Evolutionary conservation across 2,329 filamentous ascomycete genomes (phyloP), one percentile per base, ranked within the genome.

Genomic region (Zalaria sp.): DNA sequence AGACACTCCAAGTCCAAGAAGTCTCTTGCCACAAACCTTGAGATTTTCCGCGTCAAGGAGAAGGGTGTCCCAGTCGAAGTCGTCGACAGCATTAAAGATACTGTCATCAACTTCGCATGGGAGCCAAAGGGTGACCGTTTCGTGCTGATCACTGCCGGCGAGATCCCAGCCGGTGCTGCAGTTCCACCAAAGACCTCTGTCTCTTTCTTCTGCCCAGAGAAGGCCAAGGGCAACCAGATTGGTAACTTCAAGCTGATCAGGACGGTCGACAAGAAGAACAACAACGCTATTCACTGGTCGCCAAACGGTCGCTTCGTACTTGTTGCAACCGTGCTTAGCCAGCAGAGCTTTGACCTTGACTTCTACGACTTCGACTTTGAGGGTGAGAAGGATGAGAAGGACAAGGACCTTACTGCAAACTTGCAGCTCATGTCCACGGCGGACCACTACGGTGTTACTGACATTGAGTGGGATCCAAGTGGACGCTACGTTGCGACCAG

Each of bases 1-100:
- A 77, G 91, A 51, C 91, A 98, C 72, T 94, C 87, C 62, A 98
- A 98, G 68, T 95, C 88, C 43, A 96, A 96, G 74, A 98, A 96
- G 68, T 94, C 87, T 3, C 77, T 93, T 55, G 89, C 88, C 47
- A 98, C 91, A 28, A 96, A 93, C 52, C 77, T 98, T 31, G 91
- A 98, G 63, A 96, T 98, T 59, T 98, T 98, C 81, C 85, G 91
- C 46, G 77, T 98, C 53, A 81, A 78, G 61, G 91, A 98, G 65
- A 98, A 98, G 76, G 89, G 91, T 52, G 91, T 98, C 2, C 91
- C 91, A 1, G 89, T 98, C 42, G 91, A 98, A 64, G 91, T 96
- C 43, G 87, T 98, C 40, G 91, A 98, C 64, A 87, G 82, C 41
- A 83, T 98, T 66, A 96, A 96, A 68, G 91, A 96, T 57, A 94